Evolutionary conservation across 345 rosid species (phyloP).

Genomic region (Moricandia arvensis): DNA sequence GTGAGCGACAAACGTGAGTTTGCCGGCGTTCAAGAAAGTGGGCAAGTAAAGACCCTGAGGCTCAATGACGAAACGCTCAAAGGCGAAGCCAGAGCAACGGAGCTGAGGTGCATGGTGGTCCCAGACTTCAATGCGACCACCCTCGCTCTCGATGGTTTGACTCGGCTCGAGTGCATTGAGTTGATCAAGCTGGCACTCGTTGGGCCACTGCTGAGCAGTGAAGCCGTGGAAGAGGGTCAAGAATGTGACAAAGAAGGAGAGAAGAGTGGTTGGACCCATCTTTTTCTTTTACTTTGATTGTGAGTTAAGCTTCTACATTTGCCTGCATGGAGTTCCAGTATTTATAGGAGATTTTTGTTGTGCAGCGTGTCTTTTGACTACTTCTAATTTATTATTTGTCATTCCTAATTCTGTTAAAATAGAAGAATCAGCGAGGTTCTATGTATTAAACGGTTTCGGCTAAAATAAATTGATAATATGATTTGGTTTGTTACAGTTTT

Average conservation of each 20-base stretch:
- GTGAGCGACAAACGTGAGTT: constrained; percentile 46
- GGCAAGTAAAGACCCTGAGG: constrained; percentile 61
- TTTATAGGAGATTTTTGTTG: constrained; percentile 20
- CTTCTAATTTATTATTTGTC: not conserved
- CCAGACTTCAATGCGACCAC: constrained; percentile 55
- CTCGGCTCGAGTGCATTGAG: constrained; percentile 52
- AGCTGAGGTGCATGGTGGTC: constrained; percentile 53
- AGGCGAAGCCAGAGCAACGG: constrained; percentile 56
- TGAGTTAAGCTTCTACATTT: not conserved
- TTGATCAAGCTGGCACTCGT: constrained; percentile 51
- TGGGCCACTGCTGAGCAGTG: constrained; percentile 38
- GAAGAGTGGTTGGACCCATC: constrained; percentile 28
- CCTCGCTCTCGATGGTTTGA: constrained; percentile 45
- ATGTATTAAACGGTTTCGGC: not conserved
- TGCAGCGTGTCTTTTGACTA: not conserved
- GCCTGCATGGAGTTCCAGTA: not conserved
- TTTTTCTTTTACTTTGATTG: not conserved
- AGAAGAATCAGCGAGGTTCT: not conserved
- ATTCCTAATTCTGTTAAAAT: not conserved
- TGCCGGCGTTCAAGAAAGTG: constrained; percentile 41
- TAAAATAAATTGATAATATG: not conserved
- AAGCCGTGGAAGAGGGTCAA: constrained; percentile 47
- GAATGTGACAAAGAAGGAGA: constrained; percentile 40
- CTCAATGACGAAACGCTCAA: constrained; percentile 44
- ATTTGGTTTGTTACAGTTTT: not conserved